Evolutionary conservation across 2,329 filamentous ascomycete species (phyloP).

Genomic region (Reticulascus tulasneorum): DNA sequence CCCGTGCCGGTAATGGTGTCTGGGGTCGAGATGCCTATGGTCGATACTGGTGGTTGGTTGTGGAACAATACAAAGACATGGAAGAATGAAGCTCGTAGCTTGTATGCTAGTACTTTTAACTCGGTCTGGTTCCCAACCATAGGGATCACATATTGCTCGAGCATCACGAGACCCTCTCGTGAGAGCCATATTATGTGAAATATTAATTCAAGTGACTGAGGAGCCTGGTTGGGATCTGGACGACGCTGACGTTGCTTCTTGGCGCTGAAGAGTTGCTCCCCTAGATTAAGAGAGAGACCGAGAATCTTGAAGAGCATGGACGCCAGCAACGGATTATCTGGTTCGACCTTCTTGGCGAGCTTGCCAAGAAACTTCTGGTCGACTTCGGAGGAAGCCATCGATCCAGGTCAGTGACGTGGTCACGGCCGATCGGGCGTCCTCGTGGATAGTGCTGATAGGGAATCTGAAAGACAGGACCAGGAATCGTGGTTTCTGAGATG

Average conservation of each 20-base stretch:
- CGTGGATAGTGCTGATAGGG: too few relatives aligned
- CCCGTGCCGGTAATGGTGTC: constrained; percentile 34
- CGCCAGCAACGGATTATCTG: constrained; percentile 74
- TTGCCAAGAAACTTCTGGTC: constrained; percentile 95
- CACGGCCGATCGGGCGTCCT: too few relatives aligned
- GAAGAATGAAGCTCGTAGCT: constrained; percentile 89
- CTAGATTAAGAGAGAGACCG: constrained; percentile 83
- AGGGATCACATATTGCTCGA: constrained; percentile 84
- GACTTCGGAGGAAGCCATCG: constrained; percentile 93
- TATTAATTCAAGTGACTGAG: constrained; percentile 77
- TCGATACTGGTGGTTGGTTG: constrained; percentile 76
- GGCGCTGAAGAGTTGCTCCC: constrained; percentile 76
- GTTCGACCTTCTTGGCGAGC: constrained; percentile 75
- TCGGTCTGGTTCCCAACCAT: constrained; percentile 75
- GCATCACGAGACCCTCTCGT: constrained; percentile 80
- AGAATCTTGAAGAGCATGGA: constrained; percentile 86
- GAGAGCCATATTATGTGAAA: constrained; percentile 92
- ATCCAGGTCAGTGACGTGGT: constrained; percentile 8
- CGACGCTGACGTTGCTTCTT: constrained; percentile 79
- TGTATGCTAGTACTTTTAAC: constrained; percentile 84
- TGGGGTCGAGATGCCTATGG: constrained; percentile 50
- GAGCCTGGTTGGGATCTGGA: constrained; percentile 73
- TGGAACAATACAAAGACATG: constrained; percentile 97
- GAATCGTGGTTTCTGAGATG: too few relatives aligned
- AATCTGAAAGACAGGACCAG: too few relatives aligned